Evolutionary conservation across 1,139 yeast species (phyloP), one percentile per base, ranked within the genome.

Genomic region (Debaryomyces coudertii): DNA sequence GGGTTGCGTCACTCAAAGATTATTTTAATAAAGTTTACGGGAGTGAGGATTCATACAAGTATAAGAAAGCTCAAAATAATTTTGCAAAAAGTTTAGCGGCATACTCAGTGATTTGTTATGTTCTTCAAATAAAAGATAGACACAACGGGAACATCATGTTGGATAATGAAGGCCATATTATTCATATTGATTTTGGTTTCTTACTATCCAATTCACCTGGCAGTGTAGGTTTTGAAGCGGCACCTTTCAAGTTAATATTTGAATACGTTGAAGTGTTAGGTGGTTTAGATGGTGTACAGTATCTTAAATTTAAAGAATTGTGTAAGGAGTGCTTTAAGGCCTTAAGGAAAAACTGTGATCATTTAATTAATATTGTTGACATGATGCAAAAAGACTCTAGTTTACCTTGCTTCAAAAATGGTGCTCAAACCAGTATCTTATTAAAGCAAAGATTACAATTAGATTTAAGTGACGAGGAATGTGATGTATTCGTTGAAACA

Each of bases 91-190:
- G 97, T 37, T 74, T 93, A 44, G 98, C 97, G 0, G 84, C 93
- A 0, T 93, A 92, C 61, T 90, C 97, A 0, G 76, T 93, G 12
- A 83, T 93, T 36, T 90, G 96, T 61, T 93, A 93, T 58, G 69
- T 92, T 25, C 72, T 93, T 40, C 98, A 93, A 65, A 87, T 93
- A 45, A 93, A 93, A 58, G 99, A 93, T 64, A 79, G 99, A 50
- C 99, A 93, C 61, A 93, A 93, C 63, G 99, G 99, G 58, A 93
- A 93, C 64, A 92, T 93, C 41, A 85, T 93, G 87, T 69, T 93
- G 14, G 99, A 93, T 61, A 83, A 85, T 50, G 96, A 92, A 53
- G 99, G 99, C 0, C 98, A 93, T 62, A 86, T 93, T 11, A 85
- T 90, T 41, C 99, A 93, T 63, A 93, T 93, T 55, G 99, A 93